Evolutionary conservation across 2,329 filamentous ascomycete species (phyloP), one percentile per base, ranked within the genome.

Genomic region (Apiospora marii): DNA sequence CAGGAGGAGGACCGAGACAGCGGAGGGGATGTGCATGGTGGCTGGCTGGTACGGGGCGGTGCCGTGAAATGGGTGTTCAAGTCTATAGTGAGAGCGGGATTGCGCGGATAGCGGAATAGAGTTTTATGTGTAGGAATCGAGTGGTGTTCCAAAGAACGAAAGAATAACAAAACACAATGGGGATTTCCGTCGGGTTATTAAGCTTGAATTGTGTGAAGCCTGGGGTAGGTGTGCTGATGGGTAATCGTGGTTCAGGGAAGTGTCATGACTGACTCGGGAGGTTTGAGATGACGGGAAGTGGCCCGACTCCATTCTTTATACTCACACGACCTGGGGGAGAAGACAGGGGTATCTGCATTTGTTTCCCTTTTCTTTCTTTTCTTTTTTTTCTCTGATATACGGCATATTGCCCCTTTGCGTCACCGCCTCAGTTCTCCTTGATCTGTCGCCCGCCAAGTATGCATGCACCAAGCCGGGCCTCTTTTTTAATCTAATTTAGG

Each of bases 231-330:
- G 5, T 61, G 19, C 22, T 10, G 30, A 19, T n/a, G 13, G 13
- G 30, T 61, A 3, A 13, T 30, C 14, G 53, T 64, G 58, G 58
- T 41, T 41, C 58, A 41, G 34, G 12, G 58, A 64, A 41, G 58
- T 64, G n/a, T 64, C 58, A 64, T 64, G 58, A 64, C 58, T 64
- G 58, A 64, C 58, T 64, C 58, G 34, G 53, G 30, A 41, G 19
- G 58, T 41, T 41, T 64, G 4, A 64, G 58, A 41, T 41, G 34
- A 64, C 53, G 53, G 53, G 53, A 37, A 30, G 53, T 16, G 16
- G 49, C n/a, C 58, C 3, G 19, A 41, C 34, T 6, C 58, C 34
- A 64, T 64, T n/a, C 7, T 41, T 64, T 64, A 64, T 64, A 64
- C 58, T 64, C 58, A 41, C 19, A 41, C 58, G 34, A 37, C 30